Base-by-base conservation (phyloP, 805 yeast genomes). In the Sungouiozyma ichnusensis region DNA sequence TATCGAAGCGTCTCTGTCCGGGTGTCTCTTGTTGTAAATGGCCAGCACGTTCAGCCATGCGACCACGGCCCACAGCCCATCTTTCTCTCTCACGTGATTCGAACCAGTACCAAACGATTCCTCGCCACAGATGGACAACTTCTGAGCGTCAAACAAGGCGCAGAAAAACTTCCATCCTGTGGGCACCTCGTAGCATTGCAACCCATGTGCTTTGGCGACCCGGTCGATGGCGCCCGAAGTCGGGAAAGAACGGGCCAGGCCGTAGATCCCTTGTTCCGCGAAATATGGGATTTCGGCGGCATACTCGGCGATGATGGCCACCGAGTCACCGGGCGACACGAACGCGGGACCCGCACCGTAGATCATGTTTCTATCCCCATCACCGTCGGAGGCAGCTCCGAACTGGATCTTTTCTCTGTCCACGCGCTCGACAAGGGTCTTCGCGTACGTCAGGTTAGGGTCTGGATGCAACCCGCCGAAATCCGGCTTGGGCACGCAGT, bases 341-440 rank as follows among this genome's bases (percentile, higher is more conserved):
- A 90, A 90, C 2, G 97, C 76, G 14, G 64, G 62, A 37, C 82
- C 82, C 34, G 85, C 86, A 46, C 98, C 98, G 63, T 92, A 92
- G 57, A 90, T 90, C 98, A 90, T 90, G 64, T 90, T 90, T 68
- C 98, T 79, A 62, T 90, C 98, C 63, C 98, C 98, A 55, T 90
- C 98, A 64, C 98, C 98, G 60, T 86, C 98, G n/a, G 95, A 83
- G 7, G 97, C 97, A 33, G 97, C 97, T 49, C 98, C 98, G 61
- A 90, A 90, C 6, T 90, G 84, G 50, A 88, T 84, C 45, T 77
- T 67, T 45, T 83, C 83, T 16, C 64, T 58, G 57, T 92, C 97
- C n/a, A 90, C 98, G 49, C 74, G 73, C 29, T 76, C 81, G 16
- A 90, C 98, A 48, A 90, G 71, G 16, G 95, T 78, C 45, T 73